Base-by-base conservation (phyloP, 1,284 basidiomycete species). In the Irpex rosettiformis region DNA sequence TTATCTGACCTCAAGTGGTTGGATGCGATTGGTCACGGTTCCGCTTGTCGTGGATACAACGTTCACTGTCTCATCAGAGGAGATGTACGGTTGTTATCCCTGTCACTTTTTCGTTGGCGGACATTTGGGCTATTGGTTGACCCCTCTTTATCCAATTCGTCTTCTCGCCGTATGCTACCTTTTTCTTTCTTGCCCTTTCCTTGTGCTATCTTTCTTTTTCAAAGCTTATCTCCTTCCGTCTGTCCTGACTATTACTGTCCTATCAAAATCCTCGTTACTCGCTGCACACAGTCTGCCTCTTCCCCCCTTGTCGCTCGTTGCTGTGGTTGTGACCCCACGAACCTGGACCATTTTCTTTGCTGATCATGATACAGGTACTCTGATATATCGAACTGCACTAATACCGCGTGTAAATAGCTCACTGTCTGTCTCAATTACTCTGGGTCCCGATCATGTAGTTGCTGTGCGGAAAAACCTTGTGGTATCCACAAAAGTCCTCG, bases 91-190 rank as follows among this genome's bases (percentile, higher is more conserved):
- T 51, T 55, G 54, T 43, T 52, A 51, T 59, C 58, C 47, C 54
- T 55, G 29, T 21, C 22, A 25, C 8, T 51, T 6, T 51, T 55
- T 58, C 56, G 62, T 58, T 60, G 64, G 66, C 68, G 69, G 70
- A 68, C 57, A 66, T 63, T 77, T 83, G 82, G 82, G 83, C 80
- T 84, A 78, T 83, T 84, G 79, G 81, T 84, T 83, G 81, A 77
- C 72, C 70, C 71, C 70, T 79, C 73, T 76, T 79, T 78, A 77
- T 79, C 72, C 72, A 73, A 72, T 78, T 73, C 66, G 60, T 76
- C 70, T 64, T 61, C 67, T 55, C 56, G 27, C 43, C 55, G 16
- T 57, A 62, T 57, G 64, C 67, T 64, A 57, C 55, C 65, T 65
- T 64, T 67, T n/a, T 64, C 60, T 59, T 71, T 67, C 70, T 68